Evolutionary conservation across 257 asterid genomes (phyloP).

Genomic region (Primulina huaijiensis): DNA sequence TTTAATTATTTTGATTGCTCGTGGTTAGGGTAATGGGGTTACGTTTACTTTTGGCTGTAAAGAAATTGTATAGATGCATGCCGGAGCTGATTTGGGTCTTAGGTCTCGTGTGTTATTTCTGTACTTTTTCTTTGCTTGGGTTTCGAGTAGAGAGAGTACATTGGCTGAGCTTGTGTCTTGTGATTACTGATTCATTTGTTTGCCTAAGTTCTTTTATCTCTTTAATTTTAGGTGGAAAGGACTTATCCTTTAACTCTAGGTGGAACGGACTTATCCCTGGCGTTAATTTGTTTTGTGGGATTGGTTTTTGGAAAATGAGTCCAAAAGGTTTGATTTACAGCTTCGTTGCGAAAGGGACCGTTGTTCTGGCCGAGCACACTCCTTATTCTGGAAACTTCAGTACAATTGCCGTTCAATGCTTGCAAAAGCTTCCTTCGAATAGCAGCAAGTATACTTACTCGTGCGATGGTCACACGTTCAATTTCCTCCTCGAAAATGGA

Average conservation of each 20-base stretch:
- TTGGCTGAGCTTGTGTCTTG: constrained; percentile 10
- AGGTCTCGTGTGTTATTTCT: not conserved
- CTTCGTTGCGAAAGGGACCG: constrained; percentile 95
- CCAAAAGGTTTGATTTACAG: constrained; percentile 95
- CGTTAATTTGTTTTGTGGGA: not conserved
- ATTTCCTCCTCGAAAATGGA: constrained; percentile 81
- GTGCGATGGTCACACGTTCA: constrained; percentile 97
- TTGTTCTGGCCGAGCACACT: constrained; percentile 96
- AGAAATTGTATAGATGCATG: constrained; percentile 9
- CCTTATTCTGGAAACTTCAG: constrained; percentile 96
- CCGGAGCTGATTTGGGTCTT: constrained; percentile 21
- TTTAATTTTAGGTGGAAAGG: constrained; percentile 10
- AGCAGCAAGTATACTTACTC: constrained; percentile 98
- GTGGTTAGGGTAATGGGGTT: constrained; percentile 19
- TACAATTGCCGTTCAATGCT: constrained; percentile 94
- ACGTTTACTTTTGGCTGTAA: not conserved
- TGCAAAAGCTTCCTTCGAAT: constrained; percentile 88
- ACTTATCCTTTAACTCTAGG: constrained; percentile 8
- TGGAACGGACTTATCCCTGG: not conserved
- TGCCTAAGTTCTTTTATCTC: not conserved
- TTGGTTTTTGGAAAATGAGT: constrained; percentile 46
- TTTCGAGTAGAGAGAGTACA: not conserved
- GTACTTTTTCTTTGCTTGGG: not conserved
- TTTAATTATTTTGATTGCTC: constrained; percentile 7
- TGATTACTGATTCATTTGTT: constrained; percentile 3